Conservation (phyloP, 169 alveolate genomes). For the Plasmodium berghei region DNA sequence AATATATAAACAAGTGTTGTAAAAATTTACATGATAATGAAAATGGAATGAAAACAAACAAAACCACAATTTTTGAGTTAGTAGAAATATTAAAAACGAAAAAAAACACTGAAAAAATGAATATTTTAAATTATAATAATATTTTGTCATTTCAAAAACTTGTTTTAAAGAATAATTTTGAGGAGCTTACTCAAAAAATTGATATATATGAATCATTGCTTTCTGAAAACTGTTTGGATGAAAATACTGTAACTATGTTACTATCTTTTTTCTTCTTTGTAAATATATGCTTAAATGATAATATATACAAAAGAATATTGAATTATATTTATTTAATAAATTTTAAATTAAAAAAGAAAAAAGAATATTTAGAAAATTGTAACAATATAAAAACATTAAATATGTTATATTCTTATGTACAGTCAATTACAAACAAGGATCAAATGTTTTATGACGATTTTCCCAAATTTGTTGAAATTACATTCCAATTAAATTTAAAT, state of each 20-base stretch:
- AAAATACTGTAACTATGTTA: conserved; percentile 16
- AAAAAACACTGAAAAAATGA: background rate
- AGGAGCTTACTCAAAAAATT: background rate
- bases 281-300: conserved; percentile 56
- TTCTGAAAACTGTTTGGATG: background rate
- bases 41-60: background rate
- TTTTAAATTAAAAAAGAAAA: conserved; percentile 47
- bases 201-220: conserved; percentile 4
- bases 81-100: conserved; percentile 6
- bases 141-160: conserved; percentile 9
- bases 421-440: conserved; percentile 4
- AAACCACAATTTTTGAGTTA: conserved; percentile 6
- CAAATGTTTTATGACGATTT: background rate
- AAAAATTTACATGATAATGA: background rate
- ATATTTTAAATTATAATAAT: background rate
- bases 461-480: conserved; percentile 4
- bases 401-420: conserved; percentile 1
- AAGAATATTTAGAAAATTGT: conserved; percentile 30
- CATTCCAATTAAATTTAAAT: conserved; percentile 21
- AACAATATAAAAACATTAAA: conserved; percentile 1
- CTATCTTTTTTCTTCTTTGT: conserved; percentile 40
- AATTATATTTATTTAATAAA: conserved; percentile 62
- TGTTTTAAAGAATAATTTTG: background rate
- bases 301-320: conserved; percentile 55
- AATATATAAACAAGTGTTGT: conserved; percentile 9